Evolutionary conservation across 2,329 filamentous ascomycete genomes (phyloP).

Genomic region (Ceratocystis harringtonii): DNA sequence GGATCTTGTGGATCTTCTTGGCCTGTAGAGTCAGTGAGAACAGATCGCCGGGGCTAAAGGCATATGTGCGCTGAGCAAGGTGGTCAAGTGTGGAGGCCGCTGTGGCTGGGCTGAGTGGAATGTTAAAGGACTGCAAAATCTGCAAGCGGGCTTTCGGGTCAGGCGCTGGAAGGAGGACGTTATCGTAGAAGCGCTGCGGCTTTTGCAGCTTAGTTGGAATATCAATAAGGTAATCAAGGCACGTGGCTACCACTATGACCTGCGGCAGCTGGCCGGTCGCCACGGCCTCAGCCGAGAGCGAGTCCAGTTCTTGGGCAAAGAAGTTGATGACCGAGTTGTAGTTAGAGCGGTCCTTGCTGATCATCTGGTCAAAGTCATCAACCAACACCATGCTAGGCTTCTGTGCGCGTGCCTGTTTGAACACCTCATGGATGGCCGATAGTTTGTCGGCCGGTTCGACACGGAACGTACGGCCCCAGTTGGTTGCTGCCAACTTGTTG

Average conservation of each 20-base stretch:
- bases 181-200: conserved; percentile 46
- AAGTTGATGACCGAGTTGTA: conserved; percentile 35
- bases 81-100: conserved; percentile 39
- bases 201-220: conserved; percentile 55
- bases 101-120: conserved; percentile 32
- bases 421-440: conserved; percentile 47
- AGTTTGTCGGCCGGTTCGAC: conserved; percentile 43
- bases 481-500: conserved; percentile 46
- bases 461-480: conserved; percentile 55
- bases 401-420: conserved; percentile 50
- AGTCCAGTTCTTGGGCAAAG: conserved; percentile 41
- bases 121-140: conserved; percentile 50
- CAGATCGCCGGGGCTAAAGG: conserved; percentile 70
- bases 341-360: conserved; percentile 43
- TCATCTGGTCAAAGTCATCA: conserved; percentile 59
- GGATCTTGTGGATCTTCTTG: conserved; percentile 22
- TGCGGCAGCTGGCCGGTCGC: conserved; percentile 30
- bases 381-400: conserved; percentile 69
- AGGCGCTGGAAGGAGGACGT: conserved; percentile 64
- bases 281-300: conserved; percentile 30
- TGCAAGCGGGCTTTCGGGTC: conserved; percentile 54
- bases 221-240: conserved; percentile 53
- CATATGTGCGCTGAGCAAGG: conserved; percentile 65
- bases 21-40: conserved; percentile 39
- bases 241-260: conserved; percentile 61